Base-by-base conservation (phyloP, 2,329 filamentous ascomycete species). In the Aspergillus tanneri region DNA sequence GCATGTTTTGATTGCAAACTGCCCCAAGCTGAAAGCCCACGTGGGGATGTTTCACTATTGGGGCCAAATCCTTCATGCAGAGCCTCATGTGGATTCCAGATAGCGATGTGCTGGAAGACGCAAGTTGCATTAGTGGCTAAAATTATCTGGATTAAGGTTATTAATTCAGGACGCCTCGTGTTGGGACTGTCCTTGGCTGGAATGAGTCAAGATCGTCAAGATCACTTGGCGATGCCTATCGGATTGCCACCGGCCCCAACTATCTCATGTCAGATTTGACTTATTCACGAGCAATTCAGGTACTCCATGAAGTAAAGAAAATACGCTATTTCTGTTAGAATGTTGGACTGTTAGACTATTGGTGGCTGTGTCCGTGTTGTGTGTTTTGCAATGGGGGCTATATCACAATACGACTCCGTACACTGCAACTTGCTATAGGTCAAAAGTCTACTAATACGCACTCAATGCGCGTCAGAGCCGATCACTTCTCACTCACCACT, bases 401-500 rank as follows among this genome's bases (percentile, higher is more conserved):
- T 45, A 36, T 35, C 21, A 36, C 21, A 1, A 22, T 19, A 14
- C 28, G 27, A 23, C 16, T 14, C 25, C 25, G 12, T 8, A 28
- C 8, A 28, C 25, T 1, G 8, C 35, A 21, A n/a, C 35, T 38
- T 12, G 12, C 35, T 38, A 22, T 21, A 16, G 44, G 7, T 35
- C 35, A 11, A 41, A 46, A 40, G 23, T 39, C 18, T 46, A 46
- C 14, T 41, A 46, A 46, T 46, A 40, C 24, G 36, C 18, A 46
- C 44, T 41, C 12, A 18, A 46, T 46, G 44, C 35, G 22, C 35
- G 25, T 46, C 44, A 27, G 24, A 46, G 35, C 27, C 25, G 18
- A 49, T 40, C 35, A 46, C 35, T 49, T 35, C 25, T 19, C 19
- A 37, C 30, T 21, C 19, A 40, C 12, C 10, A 41, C 24, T 24